Evolutionary conservation across 257 asterid genomes (phyloP).

Genomic region (Solanum infundibuliforme): DNA sequence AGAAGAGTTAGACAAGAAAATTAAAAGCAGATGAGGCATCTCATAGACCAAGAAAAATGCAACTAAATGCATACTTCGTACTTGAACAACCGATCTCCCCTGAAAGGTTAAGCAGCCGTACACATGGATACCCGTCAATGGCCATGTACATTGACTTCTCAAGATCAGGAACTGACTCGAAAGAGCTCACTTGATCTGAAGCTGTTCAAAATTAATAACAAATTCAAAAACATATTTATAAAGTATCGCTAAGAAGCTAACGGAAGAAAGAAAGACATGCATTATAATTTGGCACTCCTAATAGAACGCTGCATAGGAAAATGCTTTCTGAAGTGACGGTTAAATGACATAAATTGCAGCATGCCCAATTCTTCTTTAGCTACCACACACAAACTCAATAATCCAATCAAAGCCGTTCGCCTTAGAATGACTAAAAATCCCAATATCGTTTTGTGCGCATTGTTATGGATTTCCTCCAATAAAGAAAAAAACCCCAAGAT

Average conservation of each 20-base stretch:
- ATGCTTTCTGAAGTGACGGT: neutral
- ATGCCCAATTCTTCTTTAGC: neutral
- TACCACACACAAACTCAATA: neutral
- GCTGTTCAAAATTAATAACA: conserved; percentile 20
- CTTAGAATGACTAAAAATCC: neutral
- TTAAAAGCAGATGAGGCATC: neutral
- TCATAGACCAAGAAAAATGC: neutral
- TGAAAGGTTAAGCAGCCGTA: conserved; percentile 82
- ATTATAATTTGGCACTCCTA: neutral
- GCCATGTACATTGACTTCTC: conserved; percentile 79
- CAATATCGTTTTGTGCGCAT: neutral
- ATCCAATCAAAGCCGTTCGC: neutral
- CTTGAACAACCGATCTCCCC: conserved; percentile 99
- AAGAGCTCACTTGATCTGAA: conserved; percentile 44
- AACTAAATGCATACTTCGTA: conserved; percentile 22
- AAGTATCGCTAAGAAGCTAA: neutral
- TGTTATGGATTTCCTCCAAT: neutral
- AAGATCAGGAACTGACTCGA: conserved; percentile 94
- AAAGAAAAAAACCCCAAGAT: neutral
- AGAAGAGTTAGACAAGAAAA: conserved; percentile 8
- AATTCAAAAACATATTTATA: neutral
- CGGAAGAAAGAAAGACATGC: neutral
- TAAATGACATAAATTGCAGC: neutral
- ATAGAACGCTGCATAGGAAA: neutral
- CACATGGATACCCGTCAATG: conserved; percentile 91